Percentiles rank a stretch among this genome's conserved stretches.
Evolutionary conservation across 2,329 filamentous ascomycete species (phyloP).

Genomic region (Purpureocillium lavendulum): DNA sequence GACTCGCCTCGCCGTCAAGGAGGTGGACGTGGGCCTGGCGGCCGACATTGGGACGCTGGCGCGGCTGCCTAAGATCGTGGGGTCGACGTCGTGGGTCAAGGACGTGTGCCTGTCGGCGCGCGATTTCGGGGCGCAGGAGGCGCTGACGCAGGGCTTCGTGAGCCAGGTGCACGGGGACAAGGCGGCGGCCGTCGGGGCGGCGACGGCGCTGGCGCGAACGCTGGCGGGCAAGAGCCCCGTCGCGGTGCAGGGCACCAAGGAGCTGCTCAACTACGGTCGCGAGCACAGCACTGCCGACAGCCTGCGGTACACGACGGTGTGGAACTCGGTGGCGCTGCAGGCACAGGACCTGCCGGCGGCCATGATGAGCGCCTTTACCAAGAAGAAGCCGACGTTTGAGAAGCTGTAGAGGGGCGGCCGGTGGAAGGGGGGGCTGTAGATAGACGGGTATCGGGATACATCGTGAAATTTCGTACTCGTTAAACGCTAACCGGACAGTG

Average conservation of each 20-base stretch:
- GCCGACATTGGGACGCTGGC: constrained; percentile 72
- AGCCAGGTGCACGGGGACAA: constrained; percentile 57
- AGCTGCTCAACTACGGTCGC: constrained; percentile 72
- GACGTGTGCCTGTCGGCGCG: constrained; percentile 67
- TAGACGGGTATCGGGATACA: too few relatives aligned
- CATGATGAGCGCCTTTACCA: constrained; percentile 67
- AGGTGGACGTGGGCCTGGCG: constrained; percentile 74
- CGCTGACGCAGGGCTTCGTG: constrained; percentile 61
- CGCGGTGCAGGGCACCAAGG: constrained; percentile 80
- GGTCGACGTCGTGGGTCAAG: constrained; percentile 67
- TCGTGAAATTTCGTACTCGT: too few relatives aligned
- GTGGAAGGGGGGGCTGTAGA: neutral
- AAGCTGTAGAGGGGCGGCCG: constrained; percentile 53
- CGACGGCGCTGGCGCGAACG: constrained; percentile 51
- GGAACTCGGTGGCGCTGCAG: constrained; percentile 81
- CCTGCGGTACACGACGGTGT: constrained; percentile 74
- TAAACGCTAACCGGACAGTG: too few relatives aligned
- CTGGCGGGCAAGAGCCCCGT: constrained; percentile 81
- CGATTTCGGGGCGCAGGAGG: constrained; percentile 61
- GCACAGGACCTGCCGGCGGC: constrained; percentile 68
- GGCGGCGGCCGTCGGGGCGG: constrained; percentile 52
- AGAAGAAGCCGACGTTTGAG: constrained; percentile 72
- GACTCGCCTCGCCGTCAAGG: constrained; percentile 63
- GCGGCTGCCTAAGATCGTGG: constrained; percentile 65
- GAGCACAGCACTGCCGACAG: constrained; percentile 73